Percentiles rank a stretch among this genome's conserved stretches.
Conservation (phyloP, 345 rosid genomes). For the Excoecaria agallocha region DNA sequence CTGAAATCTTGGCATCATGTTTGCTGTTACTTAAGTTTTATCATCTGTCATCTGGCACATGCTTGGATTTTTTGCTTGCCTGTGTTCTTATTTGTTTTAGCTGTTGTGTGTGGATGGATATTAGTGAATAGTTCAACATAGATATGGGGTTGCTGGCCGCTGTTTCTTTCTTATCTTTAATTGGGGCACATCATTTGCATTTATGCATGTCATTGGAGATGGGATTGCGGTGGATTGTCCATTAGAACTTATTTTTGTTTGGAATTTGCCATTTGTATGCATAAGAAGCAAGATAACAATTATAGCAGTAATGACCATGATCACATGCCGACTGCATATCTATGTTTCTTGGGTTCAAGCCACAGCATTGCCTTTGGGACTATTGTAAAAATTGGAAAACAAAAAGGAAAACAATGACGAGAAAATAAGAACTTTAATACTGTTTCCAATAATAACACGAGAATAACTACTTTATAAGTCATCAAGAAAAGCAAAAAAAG, state of each 20-base stretch:
- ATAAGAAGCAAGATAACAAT: background rate
- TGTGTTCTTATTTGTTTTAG: conserved; percentile 12
- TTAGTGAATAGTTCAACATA: background rate
- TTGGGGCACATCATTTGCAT: background rate
- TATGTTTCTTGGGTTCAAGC: background rate
- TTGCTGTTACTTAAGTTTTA: conserved; percentile 5
- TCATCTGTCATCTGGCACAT: conserved; percentile 7
- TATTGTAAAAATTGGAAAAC: background rate
- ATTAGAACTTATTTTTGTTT: background rate
- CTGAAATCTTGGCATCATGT: background rate
- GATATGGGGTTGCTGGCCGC: background rate
- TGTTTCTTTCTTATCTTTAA: background rate
- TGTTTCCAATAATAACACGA: background rate
- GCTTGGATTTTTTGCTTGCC: background rate
- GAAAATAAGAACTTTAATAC: background rate
- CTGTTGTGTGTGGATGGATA: conserved; percentile 12
- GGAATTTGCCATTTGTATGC: background rate
- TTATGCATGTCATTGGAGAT: background rate
- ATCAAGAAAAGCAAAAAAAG: background rate
- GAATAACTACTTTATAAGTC: background rate
- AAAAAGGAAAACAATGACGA: background rate
- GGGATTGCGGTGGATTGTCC: background rate
- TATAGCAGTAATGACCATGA: background rate
- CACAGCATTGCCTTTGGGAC: background rate
- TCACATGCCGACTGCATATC: background rate